Conservation (phyloP, 2,329 filamentous ascomycete species). For the Westerdykella sp. region DNA sequence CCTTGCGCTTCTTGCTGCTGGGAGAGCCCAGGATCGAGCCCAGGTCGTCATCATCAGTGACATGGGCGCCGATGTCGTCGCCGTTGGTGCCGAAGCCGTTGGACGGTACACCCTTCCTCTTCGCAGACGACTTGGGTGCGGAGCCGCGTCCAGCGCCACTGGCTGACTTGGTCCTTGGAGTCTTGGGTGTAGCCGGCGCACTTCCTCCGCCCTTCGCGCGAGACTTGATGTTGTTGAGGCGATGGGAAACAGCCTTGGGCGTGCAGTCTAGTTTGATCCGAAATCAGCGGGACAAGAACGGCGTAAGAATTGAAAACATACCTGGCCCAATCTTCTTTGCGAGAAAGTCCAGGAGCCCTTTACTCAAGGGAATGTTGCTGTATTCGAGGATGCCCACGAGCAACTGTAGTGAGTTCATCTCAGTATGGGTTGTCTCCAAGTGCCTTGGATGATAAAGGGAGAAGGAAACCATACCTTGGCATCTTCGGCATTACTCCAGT, state of each 20-base stretch:
- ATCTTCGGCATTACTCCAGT: constrained; percentile 20
- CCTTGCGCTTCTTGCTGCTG: too few species aligned
- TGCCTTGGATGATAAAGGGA: not conserved
- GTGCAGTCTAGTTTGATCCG: constrained; percentile 14
- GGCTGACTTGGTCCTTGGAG: not conserved
- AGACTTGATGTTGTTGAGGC: constrained; percentile 15
- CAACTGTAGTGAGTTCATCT: constrained; percentile 8
- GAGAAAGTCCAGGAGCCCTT: constrained; percentile 9
- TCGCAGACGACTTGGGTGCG: too few species aligned
- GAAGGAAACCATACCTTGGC: constrained; percentile 9
- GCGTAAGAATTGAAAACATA: constrained; percentile 3
- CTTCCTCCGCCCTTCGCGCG: not conserved
- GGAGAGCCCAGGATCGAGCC: too few species aligned
- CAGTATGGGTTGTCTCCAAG: not conserved
- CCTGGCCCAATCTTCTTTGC: constrained; percentile 16
- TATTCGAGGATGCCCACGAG: constrained; percentile 16
- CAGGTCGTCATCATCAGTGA: too few species aligned
- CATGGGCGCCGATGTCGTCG: too few species aligned
- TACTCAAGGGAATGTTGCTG: constrained; percentile 10
- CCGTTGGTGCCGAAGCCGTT: too few species aligned
- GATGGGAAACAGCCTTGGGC: constrained; percentile 21
- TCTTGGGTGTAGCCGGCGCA: constrained; percentile 1
- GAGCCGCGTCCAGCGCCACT: too few species aligned
- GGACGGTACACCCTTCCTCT: too few species aligned
- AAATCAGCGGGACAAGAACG: not conserved